Base-by-base conservation (phyloP, 306 rosid species). In the Echinosophora koreensis region DNA sequence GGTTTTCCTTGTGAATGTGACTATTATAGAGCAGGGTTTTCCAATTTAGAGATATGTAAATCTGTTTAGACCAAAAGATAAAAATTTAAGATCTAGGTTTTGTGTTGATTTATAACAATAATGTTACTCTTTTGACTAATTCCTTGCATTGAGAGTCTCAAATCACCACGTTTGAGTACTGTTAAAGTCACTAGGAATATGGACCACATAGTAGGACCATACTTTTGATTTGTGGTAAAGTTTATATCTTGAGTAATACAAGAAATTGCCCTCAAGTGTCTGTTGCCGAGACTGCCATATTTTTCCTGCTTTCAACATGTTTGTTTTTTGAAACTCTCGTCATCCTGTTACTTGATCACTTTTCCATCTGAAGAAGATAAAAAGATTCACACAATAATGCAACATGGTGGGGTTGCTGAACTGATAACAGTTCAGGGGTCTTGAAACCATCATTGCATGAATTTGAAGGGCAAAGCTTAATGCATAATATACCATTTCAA, bases 371-470 rank as follows among this genome's bases (percentile, higher is more conserved):
- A 80, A 80, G 82, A 77, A 74, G 89, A 78, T 83, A 76, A 85
- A 86, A 84, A 78, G 86, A 85, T 85, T 85, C 89, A 86, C 57
- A 52, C 89, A 82, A 83, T 88, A 85, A 87, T 86, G 73, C 82
- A 77, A 27, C 81, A 74, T 77, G 69, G 85, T 80, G 89, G 89
- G 93, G 82, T 73, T 80, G 80, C 57, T 79, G 70, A 85, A 77
- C 79, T 62, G 7, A 81, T 44, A 80, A 52, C 41, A 60, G 71
- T 69, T 69, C 59, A 28, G 32, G 58, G 84, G 77, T 76, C 84
- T 77, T 77, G 73, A 42, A 63, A 65, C 71, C 89, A 87, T 89
- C 87, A 91, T 89, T 75, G 56, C 86, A 74, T 82, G 77, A 81
- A 85, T 84, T 84, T 78, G 82, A 70, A 56, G 76, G 81, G 77